These are phyloP conservation scores for Penicillium daleae DNA, from an alignment of 495 filamentous ascomycete genomes.

Conservation along the genomic window DNA sequence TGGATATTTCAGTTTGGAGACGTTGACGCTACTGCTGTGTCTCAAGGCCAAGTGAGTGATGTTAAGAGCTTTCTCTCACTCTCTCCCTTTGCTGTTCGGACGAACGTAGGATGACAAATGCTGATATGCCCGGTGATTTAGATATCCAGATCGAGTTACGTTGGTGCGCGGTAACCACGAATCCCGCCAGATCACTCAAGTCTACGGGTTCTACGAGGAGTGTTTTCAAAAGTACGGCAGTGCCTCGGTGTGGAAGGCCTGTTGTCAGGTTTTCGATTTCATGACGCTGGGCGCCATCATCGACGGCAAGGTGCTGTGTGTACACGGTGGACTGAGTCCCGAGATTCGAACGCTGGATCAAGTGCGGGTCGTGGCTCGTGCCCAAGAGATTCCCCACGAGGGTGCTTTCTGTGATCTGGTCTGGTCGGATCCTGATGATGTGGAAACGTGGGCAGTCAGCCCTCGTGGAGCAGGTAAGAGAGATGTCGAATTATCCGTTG, in stretches of 20 bases:
- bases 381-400: conserved; percentile 97
- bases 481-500: not conserved
- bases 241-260: conserved; percentile 98
- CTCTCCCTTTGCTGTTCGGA: too few relatives aligned
- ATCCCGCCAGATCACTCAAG: conserved; percentile 96
- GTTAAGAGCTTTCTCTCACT: not conserved
- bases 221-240: conserved; percentile 98
- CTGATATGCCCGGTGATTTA: conserved; percentile 36
- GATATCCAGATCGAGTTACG: conserved; percentile 93
- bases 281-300: conserved; percentile 94
- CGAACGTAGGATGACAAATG: not conserved
- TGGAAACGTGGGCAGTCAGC: conserved; percentile 96
- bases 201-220: conserved; percentile 99
- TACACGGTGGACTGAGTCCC: conserved; percentile 94
- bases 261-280: conserved; percentile 99
- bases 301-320: conserved; percentile 94
- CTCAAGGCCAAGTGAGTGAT: conserved; percentile 86
- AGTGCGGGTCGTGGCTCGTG: conserved; percentile 93
- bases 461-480: conserved; percentile 78
- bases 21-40: conserved; percentile 92
- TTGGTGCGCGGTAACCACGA: conserved; percentile 97
- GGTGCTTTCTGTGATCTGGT: conserved; percentile 98
- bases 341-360: conserved; percentile 97
- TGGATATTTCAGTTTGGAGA: conserved; percentile 97
- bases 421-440: conserved; percentile 97